A percentile compares a stretch with the other conserved stretches of the same genome.
phyloP scores from a whole-genome alignment of 1,284 basidiomycete genomes.

The Microbotryum lychnidis-dioicae region DNA sequence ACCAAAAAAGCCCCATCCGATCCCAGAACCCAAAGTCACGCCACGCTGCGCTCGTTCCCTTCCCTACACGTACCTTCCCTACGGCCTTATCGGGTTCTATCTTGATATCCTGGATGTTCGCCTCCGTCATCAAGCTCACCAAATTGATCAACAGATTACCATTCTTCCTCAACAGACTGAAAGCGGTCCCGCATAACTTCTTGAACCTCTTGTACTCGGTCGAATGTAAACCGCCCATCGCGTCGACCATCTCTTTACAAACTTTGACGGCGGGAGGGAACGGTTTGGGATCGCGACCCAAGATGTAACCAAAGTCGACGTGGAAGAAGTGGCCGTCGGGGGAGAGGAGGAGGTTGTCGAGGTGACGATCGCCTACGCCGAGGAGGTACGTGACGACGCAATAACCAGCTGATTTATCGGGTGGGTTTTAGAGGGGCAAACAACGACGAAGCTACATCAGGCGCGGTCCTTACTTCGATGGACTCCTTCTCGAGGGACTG shows the following conservation, averaged over 20 bases:
- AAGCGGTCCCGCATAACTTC: slow-evolving; percentile 90
- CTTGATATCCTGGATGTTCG: slow-evolving; percentile 95
- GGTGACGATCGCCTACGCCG: slow-evolving; percentile 93
- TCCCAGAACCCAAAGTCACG: neutral
- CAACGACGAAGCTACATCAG: no score
- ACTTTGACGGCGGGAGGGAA: slow-evolving; percentile 98
- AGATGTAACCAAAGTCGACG: slow-evolving; percentile 97
- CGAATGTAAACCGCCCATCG: slow-evolving; percentile 92
- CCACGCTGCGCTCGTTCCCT: no score
- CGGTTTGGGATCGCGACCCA: slow-evolving; percentile 94
- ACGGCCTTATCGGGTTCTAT: slow-evolving; percentile 56
- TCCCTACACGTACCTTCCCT: slow-evolving; percentile 43
- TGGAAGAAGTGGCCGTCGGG: slow-evolving; percentile 68
- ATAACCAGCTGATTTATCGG: slow-evolving; percentile 66
- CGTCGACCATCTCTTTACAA: slow-evolving; percentile 99
- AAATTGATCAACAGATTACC: slow-evolving; percentile 97
- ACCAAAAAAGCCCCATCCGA: no score
- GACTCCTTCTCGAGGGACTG: slow-evolving; percentile 39
- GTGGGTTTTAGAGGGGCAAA: no score
- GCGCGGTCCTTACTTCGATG: no score
- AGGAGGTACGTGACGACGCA: slow-evolving; percentile 95
- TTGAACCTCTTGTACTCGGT: slow-evolving; percentile 91
- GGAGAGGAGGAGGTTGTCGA: slow-evolving; percentile 88
- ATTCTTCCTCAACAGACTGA: slow-evolving; percentile 88
- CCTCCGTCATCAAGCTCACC: slow-evolving; percentile 94